Conservation (phyloP, 2,329 filamentous ascomycete genomes). For the Ophiostoma sp. region DNA sequence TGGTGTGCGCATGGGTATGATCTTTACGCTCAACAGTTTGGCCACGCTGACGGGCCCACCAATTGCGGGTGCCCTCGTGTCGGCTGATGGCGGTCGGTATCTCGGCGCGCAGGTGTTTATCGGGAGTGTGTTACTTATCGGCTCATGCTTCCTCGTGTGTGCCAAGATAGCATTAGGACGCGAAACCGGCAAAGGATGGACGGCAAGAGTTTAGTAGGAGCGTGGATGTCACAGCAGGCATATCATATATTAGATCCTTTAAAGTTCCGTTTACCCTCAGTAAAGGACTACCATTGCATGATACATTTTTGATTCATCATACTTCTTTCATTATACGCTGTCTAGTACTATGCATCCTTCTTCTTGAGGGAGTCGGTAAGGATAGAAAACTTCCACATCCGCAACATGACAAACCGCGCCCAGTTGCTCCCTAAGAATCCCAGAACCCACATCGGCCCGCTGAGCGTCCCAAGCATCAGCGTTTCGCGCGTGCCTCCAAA, state of each 20-base stretch:
- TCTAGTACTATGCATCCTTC: constrained; percentile 34
- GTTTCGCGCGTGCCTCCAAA: constrained; percentile 27
- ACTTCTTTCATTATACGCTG: neutral
- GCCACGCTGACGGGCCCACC: constrained; percentile 50
- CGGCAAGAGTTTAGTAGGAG: constrained; percentile 35
- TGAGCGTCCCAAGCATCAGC: constrained; percentile 25
- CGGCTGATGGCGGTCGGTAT: constrained; percentile 39
- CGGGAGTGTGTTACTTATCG: constrained; percentile 41
- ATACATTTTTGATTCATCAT: neutral
- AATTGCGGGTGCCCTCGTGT: constrained; percentile 47
- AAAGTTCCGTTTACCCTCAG: too few species aligned
- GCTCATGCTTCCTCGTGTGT: constrained; percentile 37
- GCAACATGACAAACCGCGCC: constrained; percentile 24
- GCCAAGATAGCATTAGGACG: constrained; percentile 40
- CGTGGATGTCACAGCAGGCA: too few species aligned
- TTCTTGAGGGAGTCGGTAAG: constrained; percentile 19
- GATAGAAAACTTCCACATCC: constrained; percentile 24
- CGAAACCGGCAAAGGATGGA: constrained; percentile 37
- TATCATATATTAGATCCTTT: neutral
- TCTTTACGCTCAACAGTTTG: constrained; percentile 52
- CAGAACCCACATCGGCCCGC: constrained; percentile 26
- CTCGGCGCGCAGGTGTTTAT: constrained; percentile 47
- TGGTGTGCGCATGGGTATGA: constrained; percentile 55
- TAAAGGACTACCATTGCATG: neutral
- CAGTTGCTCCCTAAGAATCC: constrained; percentile 25